These are phyloP conservation scores for Diatrype stigma DNA, from an alignment of 2,329 filamentous ascomycete genomes.

Conservation along the genomic window DNA sequence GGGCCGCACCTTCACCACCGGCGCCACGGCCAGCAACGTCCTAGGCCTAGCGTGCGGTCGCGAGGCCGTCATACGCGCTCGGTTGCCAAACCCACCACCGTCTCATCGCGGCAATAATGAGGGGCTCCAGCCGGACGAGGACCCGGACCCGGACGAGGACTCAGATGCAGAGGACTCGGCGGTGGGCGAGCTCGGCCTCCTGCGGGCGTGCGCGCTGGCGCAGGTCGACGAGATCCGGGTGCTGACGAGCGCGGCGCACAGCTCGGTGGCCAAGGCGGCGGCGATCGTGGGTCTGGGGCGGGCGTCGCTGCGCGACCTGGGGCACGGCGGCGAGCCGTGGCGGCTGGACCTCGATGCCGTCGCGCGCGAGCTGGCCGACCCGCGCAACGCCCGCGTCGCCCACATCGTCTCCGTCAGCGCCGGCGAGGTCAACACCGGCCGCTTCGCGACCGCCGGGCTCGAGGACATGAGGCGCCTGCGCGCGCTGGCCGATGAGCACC, in stretches of 20 bases:
- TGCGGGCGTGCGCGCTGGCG: conserved; percentile 60
- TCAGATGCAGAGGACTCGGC: conserved; percentile 17
- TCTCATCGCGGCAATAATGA: no score
- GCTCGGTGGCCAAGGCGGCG: conserved; percentile 78
- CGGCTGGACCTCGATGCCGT: conserved; percentile 64
- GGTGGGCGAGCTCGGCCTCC: conserved; percentile 67
- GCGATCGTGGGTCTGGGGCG: conserved; percentile 77
- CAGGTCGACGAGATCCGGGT: conserved; percentile 68
- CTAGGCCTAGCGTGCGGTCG: conserved; percentile 66
- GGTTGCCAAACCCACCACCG: no score
- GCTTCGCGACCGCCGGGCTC: conserved; percentile 61
- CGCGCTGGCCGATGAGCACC: conserved; percentile 65
- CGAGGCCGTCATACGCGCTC: conserved; percentile 54
- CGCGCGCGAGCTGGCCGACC: conserved; percentile 57
- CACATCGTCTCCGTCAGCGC: conserved; percentile 78
- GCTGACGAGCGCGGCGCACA: conserved; percentile 78
- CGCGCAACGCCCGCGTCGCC: conserved; percentile 44
- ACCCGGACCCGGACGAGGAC: conserved; percentile 5
- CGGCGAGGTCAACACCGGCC: conserved; percentile 86
- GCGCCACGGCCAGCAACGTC: conserved; percentile 72
- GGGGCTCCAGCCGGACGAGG: no score
- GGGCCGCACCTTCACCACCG: conserved; percentile 53
- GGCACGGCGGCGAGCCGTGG: conserved; percentile 54
- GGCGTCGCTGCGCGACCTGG: conserved; percentile 59
- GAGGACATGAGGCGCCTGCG: conserved; percentile 62